Evolutionary conservation across 345 rosid genomes (phyloP).

Genomic region (Brassica cretica): DNA sequence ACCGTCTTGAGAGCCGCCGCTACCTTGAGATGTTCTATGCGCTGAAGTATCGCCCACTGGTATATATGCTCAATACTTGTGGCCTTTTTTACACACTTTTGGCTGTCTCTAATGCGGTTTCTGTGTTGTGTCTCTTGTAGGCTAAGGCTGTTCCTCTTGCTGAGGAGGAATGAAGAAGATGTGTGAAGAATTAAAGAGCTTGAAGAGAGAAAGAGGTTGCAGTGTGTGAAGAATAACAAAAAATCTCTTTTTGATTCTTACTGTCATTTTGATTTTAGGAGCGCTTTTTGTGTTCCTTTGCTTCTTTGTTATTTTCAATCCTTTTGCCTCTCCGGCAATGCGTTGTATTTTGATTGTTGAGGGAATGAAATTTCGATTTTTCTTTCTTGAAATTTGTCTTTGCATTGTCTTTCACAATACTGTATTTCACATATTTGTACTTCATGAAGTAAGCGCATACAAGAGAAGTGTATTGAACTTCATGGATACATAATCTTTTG

Average conservation of each 20-base stretch:
- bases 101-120: not conserved
- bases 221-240: conserved; percentile 27
- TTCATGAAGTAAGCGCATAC: not conserved
- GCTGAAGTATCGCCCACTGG: conserved; percentile 80
- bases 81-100: not conserved
- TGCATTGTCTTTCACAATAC: too few relatives aligned
- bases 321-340: conserved; percentile 16
- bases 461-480: not conserved
- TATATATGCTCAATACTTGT: conserved; percentile 25
- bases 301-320: conserved; percentile 20
- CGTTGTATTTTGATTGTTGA: conserved; percentile 19
- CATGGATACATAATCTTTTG: not conserved
- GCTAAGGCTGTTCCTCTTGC: conserved; percentile 44
- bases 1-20: conserved; percentile 78
- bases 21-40: conserved; percentile 96
- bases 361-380: conserved; percentile 28
- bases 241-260: conserved; percentile 31
- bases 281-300: conserved; percentile 29
- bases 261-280: conserved; percentile 10
- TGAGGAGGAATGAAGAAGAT: conserved; percentile 32
- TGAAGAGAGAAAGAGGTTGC: conserved; percentile 18
- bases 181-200: conserved; percentile 13
- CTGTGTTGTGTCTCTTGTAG: not conserved
- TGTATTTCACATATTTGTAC: too few relatives aligned
- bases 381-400: not conserved